Conservation (phyloP, 169 alveolate genomes). For the Plasmodium berghei region DNA sequence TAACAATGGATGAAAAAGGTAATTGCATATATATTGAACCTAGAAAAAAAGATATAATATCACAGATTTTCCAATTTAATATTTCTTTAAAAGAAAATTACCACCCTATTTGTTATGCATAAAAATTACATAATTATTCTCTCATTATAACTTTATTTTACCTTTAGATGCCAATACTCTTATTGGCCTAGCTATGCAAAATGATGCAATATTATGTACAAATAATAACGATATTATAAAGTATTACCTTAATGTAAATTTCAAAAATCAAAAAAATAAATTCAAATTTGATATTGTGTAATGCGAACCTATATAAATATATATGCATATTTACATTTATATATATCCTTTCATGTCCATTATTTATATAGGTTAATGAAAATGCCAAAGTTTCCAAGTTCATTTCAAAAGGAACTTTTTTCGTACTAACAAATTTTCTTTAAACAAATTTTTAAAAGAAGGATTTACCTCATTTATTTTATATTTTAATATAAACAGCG, state of each 20-base stretch:
- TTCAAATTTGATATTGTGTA: background rate
- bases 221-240: constrained; percentile 59
- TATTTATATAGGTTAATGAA: constrained; percentile 30
- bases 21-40: constrained; percentile 5
- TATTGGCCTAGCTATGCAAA: constrained; percentile 26
- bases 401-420: constrained; percentile 72
- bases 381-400: constrained; percentile 71
- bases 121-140: background rate
- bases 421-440: constrained; percentile 52
- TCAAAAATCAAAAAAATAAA: background rate
- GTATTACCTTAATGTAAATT: constrained; percentile 53
- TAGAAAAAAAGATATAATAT: constrained; percentile 16
- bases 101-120: background rate
- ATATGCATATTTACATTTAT: background rate
- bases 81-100: background rate
- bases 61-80: background rate
- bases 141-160: background rate
- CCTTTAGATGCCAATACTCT: constrained; percentile 36
- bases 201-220: constrained; percentile 56
- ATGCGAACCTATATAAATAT: background rate
- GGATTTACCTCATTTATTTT: background rate
- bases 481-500: constrained; percentile 11
- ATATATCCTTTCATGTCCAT: background rate
- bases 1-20: constrained; percentile 73
- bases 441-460: constrained; percentile 4